Evolutionary conservation across 2,329 filamentous ascomycete species (phyloP).

Genomic region (Tolypocladium tundrense): DNA sequence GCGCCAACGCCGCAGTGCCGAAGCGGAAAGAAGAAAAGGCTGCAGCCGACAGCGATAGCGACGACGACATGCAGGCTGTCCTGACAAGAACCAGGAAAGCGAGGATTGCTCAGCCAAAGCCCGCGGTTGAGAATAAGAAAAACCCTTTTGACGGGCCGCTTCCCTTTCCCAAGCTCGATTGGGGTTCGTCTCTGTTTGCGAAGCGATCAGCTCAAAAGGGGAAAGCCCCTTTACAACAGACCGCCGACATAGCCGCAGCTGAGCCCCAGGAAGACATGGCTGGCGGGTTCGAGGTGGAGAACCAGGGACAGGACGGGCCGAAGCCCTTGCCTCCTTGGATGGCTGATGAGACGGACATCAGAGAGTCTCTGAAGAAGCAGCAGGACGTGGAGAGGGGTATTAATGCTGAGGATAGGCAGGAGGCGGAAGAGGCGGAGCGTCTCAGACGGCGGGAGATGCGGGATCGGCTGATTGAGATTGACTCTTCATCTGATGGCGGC

Average conservation of each 20-base stretch:
- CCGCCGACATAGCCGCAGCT: conserved; percentile 13
- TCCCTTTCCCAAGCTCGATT: conserved; percentile 80
- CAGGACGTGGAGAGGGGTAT: conserved; percentile 46
- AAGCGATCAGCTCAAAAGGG: conserved; percentile 23
- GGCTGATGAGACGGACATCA: conserved; percentile 52
- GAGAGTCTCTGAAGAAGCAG: conserved; percentile 50
- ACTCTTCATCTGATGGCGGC: conserved; percentile 48
- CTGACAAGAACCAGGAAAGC: conserved; percentile 59
- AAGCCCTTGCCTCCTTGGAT: conserved; percentile 72
- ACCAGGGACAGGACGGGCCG: conserved; percentile 29
- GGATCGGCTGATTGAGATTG: conserved; percentile 49
- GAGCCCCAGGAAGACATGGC: conserved; percentile 38
- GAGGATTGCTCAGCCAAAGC: conserved; percentile 33
- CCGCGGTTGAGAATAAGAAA: conserved; percentile 40
- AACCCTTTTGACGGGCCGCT: conserved; percentile 68
- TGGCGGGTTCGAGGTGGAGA: conserved; percentile 55
- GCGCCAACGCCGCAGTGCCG: conserved; percentile 51
- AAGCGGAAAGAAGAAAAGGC: conserved; percentile 20
- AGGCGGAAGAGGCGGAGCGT: conserved; percentile 45
- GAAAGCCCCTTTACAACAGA: conserved; percentile 10
- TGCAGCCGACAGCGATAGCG: conserved; percentile 52
- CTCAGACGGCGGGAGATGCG: conserved; percentile 30
- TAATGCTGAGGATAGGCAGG: conserved; percentile 52
- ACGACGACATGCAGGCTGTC: conserved; percentile 70
- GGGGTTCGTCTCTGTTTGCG: conserved; percentile 50